These are phyloP conservation scores for Porphyrellus cyaneotinctus DNA, from an alignment of 768 basidiomycete genomes.

Conservation along the genomic window DNA sequence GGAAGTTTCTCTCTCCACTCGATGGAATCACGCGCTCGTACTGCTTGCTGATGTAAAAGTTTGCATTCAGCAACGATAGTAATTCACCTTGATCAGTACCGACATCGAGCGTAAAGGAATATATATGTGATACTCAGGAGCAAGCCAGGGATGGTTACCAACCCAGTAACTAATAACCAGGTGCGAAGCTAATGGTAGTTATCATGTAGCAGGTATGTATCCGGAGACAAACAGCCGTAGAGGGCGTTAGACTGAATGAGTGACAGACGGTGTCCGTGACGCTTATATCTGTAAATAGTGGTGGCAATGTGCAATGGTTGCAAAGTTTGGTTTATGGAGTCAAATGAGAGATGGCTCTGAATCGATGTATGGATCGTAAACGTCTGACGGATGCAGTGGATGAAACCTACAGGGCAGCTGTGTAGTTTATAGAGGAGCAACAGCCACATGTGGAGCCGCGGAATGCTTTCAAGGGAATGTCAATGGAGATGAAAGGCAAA, in stretches of 20 bases:
- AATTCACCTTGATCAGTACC: too few species aligned
- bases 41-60: too few species aligned
- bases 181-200: conserved; percentile 6
- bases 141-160: conserved; percentile 7
- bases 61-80: too few species aligned
- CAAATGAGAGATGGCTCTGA: not conserved
- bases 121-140: conserved; percentile 9
- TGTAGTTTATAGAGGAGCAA: not conserved
- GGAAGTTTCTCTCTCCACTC: conserved; percentile 6
- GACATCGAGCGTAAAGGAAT: conserved; percentile 3
- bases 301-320: conserved; percentile 5
- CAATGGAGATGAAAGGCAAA: not conserved
- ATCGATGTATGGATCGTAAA: conserved; percentile 2
- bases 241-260: conserved; percentile 1
- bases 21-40: conserved; percentile 15
- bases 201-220: conserved; percentile 22
- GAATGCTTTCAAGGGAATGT: conserved; percentile 5
- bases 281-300: conserved; percentile 15
- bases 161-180: not conserved
- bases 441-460: conserved; percentile 2
- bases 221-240: conserved; percentile 8
- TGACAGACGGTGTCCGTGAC: conserved; percentile 11
- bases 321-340: not conserved
- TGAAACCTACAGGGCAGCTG: conserved; percentile 1
- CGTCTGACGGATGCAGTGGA: conserved; percentile 4